Base-by-base conservation (phyloP, 2,329 filamentous ascomycete genomes). In the Fusarium sublunatum region DNA sequence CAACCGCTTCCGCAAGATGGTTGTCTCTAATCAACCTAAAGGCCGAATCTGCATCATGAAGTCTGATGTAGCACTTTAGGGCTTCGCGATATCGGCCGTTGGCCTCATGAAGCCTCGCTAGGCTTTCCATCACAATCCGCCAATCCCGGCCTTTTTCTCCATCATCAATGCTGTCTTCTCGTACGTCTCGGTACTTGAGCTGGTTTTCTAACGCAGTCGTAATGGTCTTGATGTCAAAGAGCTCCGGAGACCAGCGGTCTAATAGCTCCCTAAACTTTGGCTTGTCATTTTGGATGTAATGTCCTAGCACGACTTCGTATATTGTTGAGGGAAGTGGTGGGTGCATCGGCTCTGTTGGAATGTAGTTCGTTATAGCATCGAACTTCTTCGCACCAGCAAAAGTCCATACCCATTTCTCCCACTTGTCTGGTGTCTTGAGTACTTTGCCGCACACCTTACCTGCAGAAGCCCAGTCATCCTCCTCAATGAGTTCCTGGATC, bases 341-440 rank as follows among this genome's bases (percentile, higher is more conserved):
- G 26, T 86, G 86, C 73, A 96, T 83, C n/a, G 88, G 86, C 49
- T 88, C 85, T 2, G 86, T 88, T 0, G 95, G 95, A 28, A 99
- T 91, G 70, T 90, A 88, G 32, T 90, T 85, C 6, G 91, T 90
- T 59, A 99, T 97, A 68, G 97, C 93, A 73, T 97, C 92, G 69
- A 96, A 92, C 71, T 88, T 92, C 64, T 91, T 86, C 3, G 91
- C 90, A 36, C 92, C 90, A 7, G 93, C 92, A 77, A 99, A 99
- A 0, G 87, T 89, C 87, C 91, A 96, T 6, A 96, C 90, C 93
- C 94, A 98, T 70, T 96, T 92, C 77, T 98, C 93, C 95, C 95
- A 99, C 67, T 90, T 83, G 43, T 90, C 83, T 1, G 92, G 87
- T 1, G 89, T 92, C 39, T 88, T 88, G 1, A 99, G 81, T 1